Base-by-base conservation (phyloP, 1,284 basidiomycete species). In the Cerrena zonata region DNA sequence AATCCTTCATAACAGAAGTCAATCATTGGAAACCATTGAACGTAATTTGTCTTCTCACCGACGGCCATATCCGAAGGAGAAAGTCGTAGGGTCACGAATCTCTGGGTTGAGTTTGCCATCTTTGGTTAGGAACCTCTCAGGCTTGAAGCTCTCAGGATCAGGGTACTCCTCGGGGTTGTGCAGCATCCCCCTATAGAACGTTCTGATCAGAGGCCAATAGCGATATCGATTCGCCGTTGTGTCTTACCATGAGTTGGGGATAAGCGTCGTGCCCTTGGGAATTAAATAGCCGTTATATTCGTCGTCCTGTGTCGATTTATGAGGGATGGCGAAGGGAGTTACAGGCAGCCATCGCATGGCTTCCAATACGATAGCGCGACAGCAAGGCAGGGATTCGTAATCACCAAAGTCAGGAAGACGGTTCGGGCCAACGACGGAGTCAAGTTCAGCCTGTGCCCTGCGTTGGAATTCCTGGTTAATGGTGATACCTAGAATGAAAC, bases 391-490 rank as follows among this genome's bases (percentile, higher is more conserved):
- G 11, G 42, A 13, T 7, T 38, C 30, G 19, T 26, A 37, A 22
- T 50, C 42, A 15, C 26, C 22, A 10, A 36, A 41, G 26, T 45
- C 41, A 2, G 55, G 54, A 18, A 60, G 46, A 15, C 55, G 48
- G 13, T 52, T 47, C 2, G 42, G 48, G 22, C 59, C 54, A 2
- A 60, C 42, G 19, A 59, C 45, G 0, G 42, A 21, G 43, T 68
- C 65, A 5, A 67, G 47, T 52, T 69, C 65, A 2, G 53, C 50
- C 36, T 66, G 67, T 5, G 60, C 59, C 37, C 53, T 56, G 4
- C 24, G 18, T 42, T 57, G 58, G 7, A 50, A 21, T 18, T 50
- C 48, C 4, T 23, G 48, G 42, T 21, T 41, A 24, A 44, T 44
- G 24, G 41, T 25, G 24, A 50, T 50, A 10, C 30, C 42, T 4